Evolutionary conservation across 352 stramenopile genomes (phyloP).

Genomic region (Poterioochromonas sp.): DNA sequence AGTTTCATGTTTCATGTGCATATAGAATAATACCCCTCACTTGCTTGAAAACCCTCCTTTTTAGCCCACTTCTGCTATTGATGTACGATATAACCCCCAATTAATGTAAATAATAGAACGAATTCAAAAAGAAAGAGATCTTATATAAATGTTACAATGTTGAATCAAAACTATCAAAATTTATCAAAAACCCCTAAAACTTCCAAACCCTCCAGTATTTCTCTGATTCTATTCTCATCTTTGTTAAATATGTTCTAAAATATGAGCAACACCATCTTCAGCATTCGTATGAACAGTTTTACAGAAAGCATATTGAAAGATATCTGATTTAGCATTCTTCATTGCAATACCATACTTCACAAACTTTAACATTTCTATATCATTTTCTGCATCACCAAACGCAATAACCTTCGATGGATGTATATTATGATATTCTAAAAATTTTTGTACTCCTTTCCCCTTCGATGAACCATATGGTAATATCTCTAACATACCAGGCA

Average conservation of each 20-base stretch:
- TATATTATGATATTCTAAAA: constrained; percentile 49
- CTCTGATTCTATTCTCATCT: too few species aligned
- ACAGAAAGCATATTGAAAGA: not conserved
- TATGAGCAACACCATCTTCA: constrained; percentile 7
- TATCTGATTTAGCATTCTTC: constrained; percentile 51
- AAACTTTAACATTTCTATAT: constrained; percentile 56
- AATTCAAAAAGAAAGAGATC: too few species aligned
- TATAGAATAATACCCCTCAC: too few species aligned
- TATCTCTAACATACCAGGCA: constrained; percentile 46
- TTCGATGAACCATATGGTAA: constrained; percentile 50
- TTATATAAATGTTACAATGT: too few species aligned
- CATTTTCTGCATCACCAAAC: constrained; percentile 61
- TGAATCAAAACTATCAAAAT: too few species aligned
- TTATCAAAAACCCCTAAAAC: too few species aligned
- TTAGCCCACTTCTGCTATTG: too few species aligned
- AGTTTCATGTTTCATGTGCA: too few species aligned
- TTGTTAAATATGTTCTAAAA: not conserved
- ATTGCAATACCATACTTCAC: constrained; percentile 54
- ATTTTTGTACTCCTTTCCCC: constrained; percentile 47
- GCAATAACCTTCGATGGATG: constrained; percentile 47
- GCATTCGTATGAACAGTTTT: not conserved
- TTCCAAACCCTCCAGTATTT: too few species aligned
- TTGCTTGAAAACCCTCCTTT: too few species aligned
- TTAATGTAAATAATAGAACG: too few species aligned
- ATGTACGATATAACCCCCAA: too few species aligned